Conservation (phyloP, 768 basidiomycete genomes). For the Roridomyces roridus region DNA sequence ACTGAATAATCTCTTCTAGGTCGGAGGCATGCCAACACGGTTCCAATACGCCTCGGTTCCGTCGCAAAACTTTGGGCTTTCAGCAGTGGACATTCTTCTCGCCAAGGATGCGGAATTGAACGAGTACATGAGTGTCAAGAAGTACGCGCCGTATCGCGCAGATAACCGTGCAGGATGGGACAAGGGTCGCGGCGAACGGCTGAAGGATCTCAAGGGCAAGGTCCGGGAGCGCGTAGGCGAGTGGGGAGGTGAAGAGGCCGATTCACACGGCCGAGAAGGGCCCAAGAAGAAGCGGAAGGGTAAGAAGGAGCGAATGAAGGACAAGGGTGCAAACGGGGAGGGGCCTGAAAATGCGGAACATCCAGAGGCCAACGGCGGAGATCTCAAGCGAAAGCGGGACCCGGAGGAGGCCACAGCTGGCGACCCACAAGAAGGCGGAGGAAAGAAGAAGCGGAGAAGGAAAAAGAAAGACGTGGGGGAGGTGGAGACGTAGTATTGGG, state of each 20-base stretch:
- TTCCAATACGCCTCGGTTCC: conserved; percentile 88
- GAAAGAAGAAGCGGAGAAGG: conserved; percentile 48
- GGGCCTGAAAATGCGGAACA: background rate
- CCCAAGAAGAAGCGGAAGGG: conserved; percentile 26
- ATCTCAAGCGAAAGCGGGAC: conserved; percentile 23
- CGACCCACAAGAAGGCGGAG: conserved; percentile 32
- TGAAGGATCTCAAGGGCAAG: conserved; percentile 75
- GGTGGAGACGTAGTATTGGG: background rate
- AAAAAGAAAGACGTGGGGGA: conserved; percentile 31
- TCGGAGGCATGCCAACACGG: conserved; percentile 88
- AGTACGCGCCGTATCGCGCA: conserved; percentile 88
- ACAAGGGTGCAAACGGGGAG: conserved; percentile 10
- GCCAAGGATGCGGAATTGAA: conserved; percentile 95
- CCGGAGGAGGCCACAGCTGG: conserved; percentile 21
- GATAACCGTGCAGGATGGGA: conserved; percentile 66
- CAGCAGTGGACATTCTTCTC: conserved; percentile 85
- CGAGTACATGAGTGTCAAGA: conserved; percentile 87
- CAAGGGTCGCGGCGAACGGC: conserved; percentile 61
- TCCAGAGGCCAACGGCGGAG: conserved; percentile 1
- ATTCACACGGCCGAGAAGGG: background rate
- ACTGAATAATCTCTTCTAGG: conserved; percentile 48
- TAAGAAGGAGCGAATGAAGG: conserved; percentile 18
- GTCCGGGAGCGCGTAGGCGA: conserved; percentile 50
- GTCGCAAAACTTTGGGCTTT: conserved; percentile 68
- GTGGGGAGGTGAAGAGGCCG: background rate